Percentiles rank a stretch among this genome's conserved stretches.
Conservation (phyloP, 2,329 filamentous ascomycete species). For the Sporothrix sp. region DNA sequence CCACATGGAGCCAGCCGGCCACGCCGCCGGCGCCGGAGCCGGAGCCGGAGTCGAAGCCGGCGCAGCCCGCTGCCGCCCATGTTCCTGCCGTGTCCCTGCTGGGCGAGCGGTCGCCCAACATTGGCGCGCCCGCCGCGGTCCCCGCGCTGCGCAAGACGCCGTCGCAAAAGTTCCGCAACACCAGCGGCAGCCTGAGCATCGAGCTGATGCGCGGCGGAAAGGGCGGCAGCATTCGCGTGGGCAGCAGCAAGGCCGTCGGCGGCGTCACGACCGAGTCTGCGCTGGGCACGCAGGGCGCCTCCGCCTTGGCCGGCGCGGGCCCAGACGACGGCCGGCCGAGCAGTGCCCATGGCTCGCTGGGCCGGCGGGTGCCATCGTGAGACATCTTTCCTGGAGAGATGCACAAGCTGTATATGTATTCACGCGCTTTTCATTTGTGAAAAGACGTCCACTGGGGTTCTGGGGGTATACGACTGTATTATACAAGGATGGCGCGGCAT, state of each 20-base stretch:
- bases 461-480: too few species aligned
- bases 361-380: too few species aligned
- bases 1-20: conserved; percentile 9
- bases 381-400: too few species aligned
- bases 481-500: too few species aligned
- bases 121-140: too few species aligned
- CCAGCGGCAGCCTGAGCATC: conserved; percentile 25
- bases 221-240: conserved; percentile 16
- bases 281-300: background rate
- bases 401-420: too few species aligned
- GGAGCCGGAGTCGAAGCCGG: too few species aligned
- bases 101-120: background rate
- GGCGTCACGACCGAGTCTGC: conserved; percentile 16
- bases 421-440: too few species aligned
- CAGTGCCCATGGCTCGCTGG: too few species aligned
- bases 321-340: too few species aligned
- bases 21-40: conserved; percentile 3
- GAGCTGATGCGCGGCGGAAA: conserved; percentile 21
- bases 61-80: too few species aligned
- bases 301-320: background rate
- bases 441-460: too few species aligned
- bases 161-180: conserved; percentile 22
- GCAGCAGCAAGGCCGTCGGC: conserved; percentile 18
- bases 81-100: background rate
- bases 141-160: background rate